Evolutionary conservation across 2,329 filamentous ascomycete genomes (phyloP).

Genomic region (Ceratocystis papillata): DNA sequence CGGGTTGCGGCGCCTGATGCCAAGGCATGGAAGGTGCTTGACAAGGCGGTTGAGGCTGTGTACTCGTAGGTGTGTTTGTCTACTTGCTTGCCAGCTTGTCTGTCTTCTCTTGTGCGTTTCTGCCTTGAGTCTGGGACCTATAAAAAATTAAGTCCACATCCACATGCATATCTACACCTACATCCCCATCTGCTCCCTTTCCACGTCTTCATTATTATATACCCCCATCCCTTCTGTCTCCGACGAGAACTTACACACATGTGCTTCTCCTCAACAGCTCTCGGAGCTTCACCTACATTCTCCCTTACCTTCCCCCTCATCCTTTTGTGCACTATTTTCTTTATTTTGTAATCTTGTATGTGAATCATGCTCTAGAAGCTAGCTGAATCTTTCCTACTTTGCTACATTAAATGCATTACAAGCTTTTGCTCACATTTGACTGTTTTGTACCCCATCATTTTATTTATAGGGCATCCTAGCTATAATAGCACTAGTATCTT

Average conservation of each 20-base stretch:
- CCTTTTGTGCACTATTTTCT: conserved; percentile 19
- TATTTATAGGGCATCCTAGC: background rate
- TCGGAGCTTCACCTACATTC: background rate
- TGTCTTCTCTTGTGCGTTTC: background rate
- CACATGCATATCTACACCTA: too few relatives aligned
- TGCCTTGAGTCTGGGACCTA: background rate
- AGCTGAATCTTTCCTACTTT: background rate
- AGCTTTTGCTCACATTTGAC: conserved; percentile 14
- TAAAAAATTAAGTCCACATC: too few relatives aligned
- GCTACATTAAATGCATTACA: conserved; percentile 14
- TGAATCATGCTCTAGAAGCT: background rate
- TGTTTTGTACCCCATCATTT: background rate
- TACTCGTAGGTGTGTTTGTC: conserved; percentile 18
- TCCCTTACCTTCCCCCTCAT: background rate
- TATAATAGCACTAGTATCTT: conserved; percentile 5
- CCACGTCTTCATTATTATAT: background rate
- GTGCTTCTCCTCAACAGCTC: background rate
- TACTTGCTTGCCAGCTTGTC: background rate
- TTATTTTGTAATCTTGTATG: conserved; percentile 14
- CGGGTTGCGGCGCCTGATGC: conserved; percentile 51
- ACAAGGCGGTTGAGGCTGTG: conserved; percentile 28
- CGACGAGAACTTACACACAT: background rate
- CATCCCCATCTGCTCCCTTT: too few relatives aligned
- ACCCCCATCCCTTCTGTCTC: background rate
- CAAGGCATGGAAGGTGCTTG: conserved; percentile 44